Evolutionary conservation across 1,139 yeast genomes (phyloP).

Genomic region (Suhomyces choctaworum): DNA sequence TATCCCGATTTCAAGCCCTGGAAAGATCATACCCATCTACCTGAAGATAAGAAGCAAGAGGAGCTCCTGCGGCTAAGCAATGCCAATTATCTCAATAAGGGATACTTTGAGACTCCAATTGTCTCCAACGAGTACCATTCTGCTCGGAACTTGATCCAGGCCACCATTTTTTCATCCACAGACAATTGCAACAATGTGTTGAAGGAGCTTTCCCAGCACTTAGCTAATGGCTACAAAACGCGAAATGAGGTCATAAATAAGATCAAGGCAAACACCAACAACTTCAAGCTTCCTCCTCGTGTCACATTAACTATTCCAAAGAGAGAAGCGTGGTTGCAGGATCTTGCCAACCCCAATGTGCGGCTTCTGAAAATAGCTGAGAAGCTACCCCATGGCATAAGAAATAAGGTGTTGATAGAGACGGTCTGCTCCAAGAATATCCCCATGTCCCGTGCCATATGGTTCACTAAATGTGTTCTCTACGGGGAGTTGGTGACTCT

Average conservation of each 20-base stretch:
- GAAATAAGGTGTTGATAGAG: slow-evolving; percentile 71
- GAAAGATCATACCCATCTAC: slow-evolving; percentile 62
- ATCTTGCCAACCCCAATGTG: slow-evolving; percentile 65
- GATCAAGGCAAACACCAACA: slow-evolving; percentile 50
- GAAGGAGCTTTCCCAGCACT: slow-evolving; percentile 45
- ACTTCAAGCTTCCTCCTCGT: slow-evolving; percentile 78
- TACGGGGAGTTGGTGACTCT: slow-evolving; percentile 76
- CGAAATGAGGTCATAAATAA: slow-evolving; percentile 66
- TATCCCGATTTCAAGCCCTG: slow-evolving; percentile 84
- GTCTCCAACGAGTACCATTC: slow-evolving; percentile 54
- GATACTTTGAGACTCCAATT: slow-evolving; percentile 55
- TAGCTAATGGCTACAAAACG: slow-evolving; percentile 64
- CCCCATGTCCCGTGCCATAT: slow-evolving; percentile 76
- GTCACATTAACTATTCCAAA: slow-evolving; percentile 87
- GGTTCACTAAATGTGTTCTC: slow-evolving; percentile 88
- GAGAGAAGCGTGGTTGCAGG: slow-evolving; percentile 80
- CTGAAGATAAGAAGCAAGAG: slow-evolving; percentile 25
- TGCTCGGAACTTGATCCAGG: slow-evolving; percentile 52
- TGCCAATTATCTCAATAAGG: slow-evolving; percentile 40
- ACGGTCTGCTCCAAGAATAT: slow-evolving; percentile 64
- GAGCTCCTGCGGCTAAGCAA: slow-evolving; percentile 33
- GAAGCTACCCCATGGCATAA: slow-evolving; percentile 89
- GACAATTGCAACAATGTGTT: slow-evolving; percentile 41
- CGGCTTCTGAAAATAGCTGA: slow-evolving; percentile 69
- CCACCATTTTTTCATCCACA: slow-evolving; percentile 41